Evolutionary conservation across 345 rosid genomes (phyloP), one percentile per base, ranked within the genome.

Genomic region (Punica granatum): DNA sequence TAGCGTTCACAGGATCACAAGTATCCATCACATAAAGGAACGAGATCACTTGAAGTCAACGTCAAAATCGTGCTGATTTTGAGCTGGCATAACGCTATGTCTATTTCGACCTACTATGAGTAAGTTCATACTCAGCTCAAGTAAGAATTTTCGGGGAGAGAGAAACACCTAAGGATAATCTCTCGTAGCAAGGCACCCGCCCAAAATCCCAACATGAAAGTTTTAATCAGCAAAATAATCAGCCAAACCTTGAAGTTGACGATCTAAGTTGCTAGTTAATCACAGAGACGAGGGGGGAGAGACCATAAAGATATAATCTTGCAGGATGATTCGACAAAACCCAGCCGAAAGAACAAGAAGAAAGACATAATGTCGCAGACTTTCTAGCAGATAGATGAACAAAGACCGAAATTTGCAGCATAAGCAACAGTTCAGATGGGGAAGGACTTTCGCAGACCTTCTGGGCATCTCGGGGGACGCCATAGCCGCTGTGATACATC

Each of bases 401-500:
- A 49, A 19, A 49, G 26, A 49, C 18, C 14, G 48, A 43, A 43
- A 43, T 43, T 43, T 43, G 12, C 3, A 3, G 18, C 12, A 2
- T 15, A 8, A 4, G n/a, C n/a, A 43, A 43, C 14, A 15, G 18
- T 43, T 43, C 48, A n/a, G n/a, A 37, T 5, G 41, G 13, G 64
- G 32, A 58, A 26, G 67, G 49, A 1, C 13, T 21, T 19, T 15
- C 58, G n/a, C 21, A 33, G 16, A 90, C 98, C 97, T 90, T 89
- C 70, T 87, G 89, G 46, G 81, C 67, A 77, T 93, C 96, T 62
- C 84, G 83, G 70, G 96, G 77, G 59, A 90, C 70, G n/a, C 98
- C 97, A 78, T 90, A 93, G 39, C 97, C 98, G 72, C 88, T 87
- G 73, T 83, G 78, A 75, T 90, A 93, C 98, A 93, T 93, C 89